These are phyloP conservation scores for Coriolopsis trogii DNA, from an alignment of 1,284 basidiomycete species.

Conservation along the genomic window DNA sequence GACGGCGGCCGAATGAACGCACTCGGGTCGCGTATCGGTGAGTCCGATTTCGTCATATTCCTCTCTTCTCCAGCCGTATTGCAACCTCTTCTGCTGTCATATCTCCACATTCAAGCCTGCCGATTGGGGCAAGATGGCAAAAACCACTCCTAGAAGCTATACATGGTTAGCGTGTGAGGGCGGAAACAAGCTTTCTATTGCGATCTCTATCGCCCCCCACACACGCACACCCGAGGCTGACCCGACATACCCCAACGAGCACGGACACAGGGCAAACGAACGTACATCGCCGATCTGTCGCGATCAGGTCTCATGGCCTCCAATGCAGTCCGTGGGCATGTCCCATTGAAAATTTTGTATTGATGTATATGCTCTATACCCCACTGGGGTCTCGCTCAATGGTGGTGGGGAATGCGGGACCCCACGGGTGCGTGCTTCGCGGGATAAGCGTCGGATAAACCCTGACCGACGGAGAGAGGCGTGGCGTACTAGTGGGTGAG, in stretches of 20 bases:
- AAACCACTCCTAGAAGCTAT: slow-evolving; percentile 14
- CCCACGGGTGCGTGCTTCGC: slow-evolving; percentile 3
- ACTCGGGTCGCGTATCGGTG: slow-evolving; percentile 1
- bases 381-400: too few species aligned
- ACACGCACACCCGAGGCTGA: slow-evolving; percentile 20
- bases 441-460: slow-evolving; percentile 24
- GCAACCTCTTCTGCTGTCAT: too few species aligned
- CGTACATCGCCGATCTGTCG: slow-evolving; percentile 16
- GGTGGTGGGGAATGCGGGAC: neutral
- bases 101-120: too few species aligned
- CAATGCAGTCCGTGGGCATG: neutral
- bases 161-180: slow-evolving; percentile 22
- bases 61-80: too few species aligned
- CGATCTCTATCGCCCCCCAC: slow-evolving; percentile 3
- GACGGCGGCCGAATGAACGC: neutral
- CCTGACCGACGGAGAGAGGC: too few species aligned
- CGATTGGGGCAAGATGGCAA: too few species aligned
- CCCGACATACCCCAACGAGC: slow-evolving; percentile 25
- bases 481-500: too few species aligned
- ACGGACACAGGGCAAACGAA: slow-evolving; percentile 18
- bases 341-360: neutral
- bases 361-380: neutral
- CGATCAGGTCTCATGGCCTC: slow-evolving; percentile 8
- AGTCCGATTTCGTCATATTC: neutral
- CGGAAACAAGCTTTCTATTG: slow-evolving; percentile 25